These are phyloP conservation scores for Euphorbia lathyris DNA, from an alignment of 345 rosid genomes.

Conservation along the genomic window DNA sequence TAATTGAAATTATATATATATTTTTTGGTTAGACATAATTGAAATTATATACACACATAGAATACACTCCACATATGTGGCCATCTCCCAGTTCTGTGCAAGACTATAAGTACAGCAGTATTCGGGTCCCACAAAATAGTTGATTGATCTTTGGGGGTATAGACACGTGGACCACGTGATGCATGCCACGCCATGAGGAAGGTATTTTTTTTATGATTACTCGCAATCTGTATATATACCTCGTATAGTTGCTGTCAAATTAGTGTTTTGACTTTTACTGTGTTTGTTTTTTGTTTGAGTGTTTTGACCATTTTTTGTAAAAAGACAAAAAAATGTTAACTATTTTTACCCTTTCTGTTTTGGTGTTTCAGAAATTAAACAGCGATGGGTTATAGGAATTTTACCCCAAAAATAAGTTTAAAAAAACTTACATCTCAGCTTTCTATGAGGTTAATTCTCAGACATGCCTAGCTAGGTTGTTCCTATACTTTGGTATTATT, in stretches of 20 bases:
- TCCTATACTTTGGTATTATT: too few species aligned
- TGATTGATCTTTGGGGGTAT: slow-evolving; percentile 27
- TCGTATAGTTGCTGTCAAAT: slow-evolving; percentile 20
- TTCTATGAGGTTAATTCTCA: too few species aligned
- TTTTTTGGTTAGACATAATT: too few species aligned
- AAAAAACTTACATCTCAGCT: not conserved
- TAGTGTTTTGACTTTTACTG: slow-evolving; percentile 9
- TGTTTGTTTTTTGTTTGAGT: not conserved
- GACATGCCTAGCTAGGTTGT: too few species aligned
- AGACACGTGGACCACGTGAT: slow-evolving; percentile 39
- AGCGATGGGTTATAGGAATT: not conserved
- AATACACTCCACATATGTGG: too few species aligned
- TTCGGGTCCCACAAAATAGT: not conserved
- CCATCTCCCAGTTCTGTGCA: too few species aligned
- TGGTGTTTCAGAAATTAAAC: not conserved
- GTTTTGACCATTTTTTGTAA: not conserved
- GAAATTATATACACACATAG: too few species aligned
- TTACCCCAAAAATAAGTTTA: not conserved
- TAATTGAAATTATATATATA: too few species aligned
- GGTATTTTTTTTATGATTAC: not conserved
- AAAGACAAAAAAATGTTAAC: not conserved
- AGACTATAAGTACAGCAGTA: too few species aligned
- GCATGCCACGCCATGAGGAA: slow-evolving; percentile 5
- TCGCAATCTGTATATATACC: slow-evolving; percentile 10
- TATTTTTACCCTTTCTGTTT: not conserved